Evolutionary conservation across 202 grass and related monocot genomes (phyloP).

Genomic region (Bolboschoenoplectus hybrid): DNA sequence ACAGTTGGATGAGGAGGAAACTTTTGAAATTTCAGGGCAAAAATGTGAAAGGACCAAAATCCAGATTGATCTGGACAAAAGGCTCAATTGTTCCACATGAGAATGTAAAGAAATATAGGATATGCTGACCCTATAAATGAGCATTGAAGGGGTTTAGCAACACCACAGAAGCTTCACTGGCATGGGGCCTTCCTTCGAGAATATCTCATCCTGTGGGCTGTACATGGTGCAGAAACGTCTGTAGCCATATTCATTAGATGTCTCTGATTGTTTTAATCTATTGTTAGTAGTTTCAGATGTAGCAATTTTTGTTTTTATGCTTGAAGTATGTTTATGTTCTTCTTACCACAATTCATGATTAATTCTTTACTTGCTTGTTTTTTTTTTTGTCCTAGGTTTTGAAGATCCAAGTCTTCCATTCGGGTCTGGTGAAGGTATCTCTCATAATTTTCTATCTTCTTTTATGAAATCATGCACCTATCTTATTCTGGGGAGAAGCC

Average conservation of each 20-base stretch:
- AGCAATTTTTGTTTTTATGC: not conserved
- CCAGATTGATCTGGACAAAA: not conserved
- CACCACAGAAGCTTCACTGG: not conserved
- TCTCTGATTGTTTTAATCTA: not conserved
- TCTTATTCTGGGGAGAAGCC: not conserved
- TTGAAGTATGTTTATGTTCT: constrained; percentile 65
- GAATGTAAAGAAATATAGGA: constrained; percentile 4
- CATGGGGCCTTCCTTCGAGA: not conserved
- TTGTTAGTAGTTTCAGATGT: constrained; percentile 2
- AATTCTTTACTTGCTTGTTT: constrained; percentile 25
- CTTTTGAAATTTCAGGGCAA: not conserved
- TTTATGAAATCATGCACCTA: not conserved
- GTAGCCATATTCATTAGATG: constrained; percentile 1
- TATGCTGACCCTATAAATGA: not conserved
- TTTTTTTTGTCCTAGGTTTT: constrained; percentile 60
- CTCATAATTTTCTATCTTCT: not conserved
- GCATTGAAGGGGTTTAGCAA: not conserved
- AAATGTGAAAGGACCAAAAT: not conserved
- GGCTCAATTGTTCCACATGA: constrained; percentile 15
- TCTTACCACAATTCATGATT: constrained; percentile 56
- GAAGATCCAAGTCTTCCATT: constrained; percentile 87
- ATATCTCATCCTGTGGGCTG: not conserved
- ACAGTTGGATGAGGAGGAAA: not conserved
- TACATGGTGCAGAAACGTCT: constrained; percentile 13
- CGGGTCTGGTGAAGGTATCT: constrained; percentile 86